Evolutionary conservation across 108 stramenopile genomes (phyloP).

Genomic region (Fragilaria radians): DNA sequence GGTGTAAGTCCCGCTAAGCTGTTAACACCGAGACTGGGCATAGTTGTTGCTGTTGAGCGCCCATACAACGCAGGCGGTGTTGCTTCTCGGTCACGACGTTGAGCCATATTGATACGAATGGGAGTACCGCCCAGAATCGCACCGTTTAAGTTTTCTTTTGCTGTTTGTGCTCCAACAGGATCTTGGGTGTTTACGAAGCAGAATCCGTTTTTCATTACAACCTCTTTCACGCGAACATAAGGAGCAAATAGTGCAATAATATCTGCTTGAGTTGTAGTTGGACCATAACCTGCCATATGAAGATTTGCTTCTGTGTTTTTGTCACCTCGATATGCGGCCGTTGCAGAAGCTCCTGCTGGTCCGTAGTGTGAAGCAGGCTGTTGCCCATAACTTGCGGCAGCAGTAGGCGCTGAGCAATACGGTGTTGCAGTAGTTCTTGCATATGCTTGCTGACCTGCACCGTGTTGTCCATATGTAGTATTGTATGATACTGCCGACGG

Average conservation of each 20-base stretch:
- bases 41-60: not conserved
- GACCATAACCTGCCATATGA: constrained; percentile 83
- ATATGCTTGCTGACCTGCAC: constrained; percentile 5
- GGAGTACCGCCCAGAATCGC: constrained; percentile 71
- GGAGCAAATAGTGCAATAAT: constrained; percentile 72
- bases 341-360: not conserved
- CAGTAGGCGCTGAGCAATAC: not conserved
- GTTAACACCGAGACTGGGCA: too few relatives aligned
- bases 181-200: constrained; percentile 81
- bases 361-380: not conserved
- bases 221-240: constrained; percentile 74
- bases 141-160: constrained; percentile 69
- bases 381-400: not conserved
- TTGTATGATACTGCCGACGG: constrained; percentile 1
- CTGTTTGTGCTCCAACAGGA: constrained; percentile 57
- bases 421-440: constrained; percentile 1
- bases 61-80: not conserved
- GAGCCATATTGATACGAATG: constrained; percentile 71
- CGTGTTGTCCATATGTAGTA: constrained; percentile 17
- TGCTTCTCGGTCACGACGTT: constrained; percentile 48
- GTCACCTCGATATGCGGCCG: constrained; percentile 31
- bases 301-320: constrained; percentile 73
- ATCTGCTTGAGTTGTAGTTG: constrained; percentile 61
- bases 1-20: not conserved
- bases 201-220: constrained; percentile 71